Base-by-base conservation (phyloP, 2,329 filamentous ascomycete species). In the Nemania sp. region DNA sequence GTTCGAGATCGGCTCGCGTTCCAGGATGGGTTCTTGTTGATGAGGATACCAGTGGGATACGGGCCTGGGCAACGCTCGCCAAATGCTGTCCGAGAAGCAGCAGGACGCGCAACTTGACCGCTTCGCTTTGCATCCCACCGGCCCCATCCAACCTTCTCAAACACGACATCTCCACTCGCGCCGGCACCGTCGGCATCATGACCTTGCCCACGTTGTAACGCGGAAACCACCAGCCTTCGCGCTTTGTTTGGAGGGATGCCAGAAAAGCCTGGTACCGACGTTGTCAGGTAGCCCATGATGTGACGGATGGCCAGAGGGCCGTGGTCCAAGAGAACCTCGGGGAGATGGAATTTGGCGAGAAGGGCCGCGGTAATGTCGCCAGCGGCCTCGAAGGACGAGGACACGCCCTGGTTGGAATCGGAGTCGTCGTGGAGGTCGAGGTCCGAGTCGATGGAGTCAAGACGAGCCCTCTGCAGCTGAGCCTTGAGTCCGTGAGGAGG, bases 71-170 rank as follows among this genome's bases (percentile, higher is more conserved):
- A 75, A 75, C 70, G 75, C 74, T 72, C 74, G 72, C 65, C 67
- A 69, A 79, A 73, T 74, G 80, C 73, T 67, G 73, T 70, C 68
- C 75, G 72, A 74, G 79, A 72, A 68, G 73, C 63, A 45, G 71
- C 66, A 61, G 79, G 74, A 65, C 81, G 79, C 63, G 79, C 69
- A 45, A 83, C 79, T 63, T 90, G 85, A 56, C 88, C 90, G 69
- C 87, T 87, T 73, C 86, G 83, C 73, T 87, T 87, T 63, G 93
- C 95, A 76, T 96, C 90, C 94, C 94, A 99, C 67, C 92, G 87
- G 61, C 95, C 95, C 94, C 94, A 98, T 72, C 94, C 94, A 60
- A 97, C 92, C 81, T 98, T 98, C 76, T 96, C 90, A 73, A 96
- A 98, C 72, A 89, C 83, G 70, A 95, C 88, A 68, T 91, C 88